These are phyloP conservation scores for Candida ovalis DNA, from an alignment of 805 yeast species.

Conservation along the genomic window DNA sequence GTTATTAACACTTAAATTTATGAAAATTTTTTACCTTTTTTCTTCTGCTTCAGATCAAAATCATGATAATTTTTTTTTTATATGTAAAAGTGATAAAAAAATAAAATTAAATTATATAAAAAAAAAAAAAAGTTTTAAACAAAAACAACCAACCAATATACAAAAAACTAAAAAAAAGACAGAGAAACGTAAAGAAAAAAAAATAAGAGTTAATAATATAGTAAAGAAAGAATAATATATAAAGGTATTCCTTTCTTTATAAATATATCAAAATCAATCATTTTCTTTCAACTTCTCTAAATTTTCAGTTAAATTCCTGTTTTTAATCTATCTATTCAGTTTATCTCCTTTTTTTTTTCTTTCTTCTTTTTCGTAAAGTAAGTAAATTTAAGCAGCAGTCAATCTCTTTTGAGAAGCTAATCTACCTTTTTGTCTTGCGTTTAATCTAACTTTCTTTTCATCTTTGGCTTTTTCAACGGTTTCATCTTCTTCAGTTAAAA, in stretches of 20 bases:
- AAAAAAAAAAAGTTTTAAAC: neutral
- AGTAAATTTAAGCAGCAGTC: conserved; percentile 47
- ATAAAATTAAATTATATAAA: neutral
- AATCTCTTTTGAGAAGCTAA: conserved; percentile 84
- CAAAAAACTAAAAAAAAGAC: conserved; percentile 1
- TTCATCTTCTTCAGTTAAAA: conserved; percentile 93
- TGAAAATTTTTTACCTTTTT: too few species aligned
- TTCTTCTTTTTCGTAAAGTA: neutral
- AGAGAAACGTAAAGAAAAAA: conserved; percentile 4
- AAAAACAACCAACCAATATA: conserved; percentile 4
- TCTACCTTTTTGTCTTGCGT: conserved; percentile 91
- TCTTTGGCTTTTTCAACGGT: conserved; percentile 81
- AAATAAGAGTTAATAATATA: neutral
- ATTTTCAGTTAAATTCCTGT: neutral
- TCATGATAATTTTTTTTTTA: neutral
- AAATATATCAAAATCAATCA: neutral
- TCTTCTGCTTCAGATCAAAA: neutral
- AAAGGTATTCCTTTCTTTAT: neutral
- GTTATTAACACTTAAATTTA: too few species aligned
- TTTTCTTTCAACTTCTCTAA: neutral
- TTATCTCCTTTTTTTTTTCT: neutral
- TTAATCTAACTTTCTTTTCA: conserved; percentile 57
- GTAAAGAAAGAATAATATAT: neutral
- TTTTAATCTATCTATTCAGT: neutral
- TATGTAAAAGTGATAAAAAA: neutral